These are phyloP conservation scores for Asterochloris erici DNA, from an alignment of 139 green algal genomes.

Conservation along the genomic window DNA sequence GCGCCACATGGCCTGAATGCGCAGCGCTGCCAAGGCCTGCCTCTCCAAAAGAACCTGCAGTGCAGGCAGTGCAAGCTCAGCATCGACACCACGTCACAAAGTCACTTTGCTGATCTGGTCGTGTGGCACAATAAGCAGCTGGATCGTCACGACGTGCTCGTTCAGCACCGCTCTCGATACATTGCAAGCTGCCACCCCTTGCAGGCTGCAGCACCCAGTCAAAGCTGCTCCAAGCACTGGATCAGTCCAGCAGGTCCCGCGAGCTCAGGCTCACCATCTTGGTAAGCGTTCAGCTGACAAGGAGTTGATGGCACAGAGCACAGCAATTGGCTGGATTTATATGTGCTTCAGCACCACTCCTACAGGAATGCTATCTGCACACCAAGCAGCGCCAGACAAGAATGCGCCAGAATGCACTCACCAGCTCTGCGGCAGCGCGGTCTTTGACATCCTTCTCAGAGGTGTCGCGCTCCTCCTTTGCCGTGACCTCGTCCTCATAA, in stretches of 20 bases:
- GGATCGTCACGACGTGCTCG: background rate
- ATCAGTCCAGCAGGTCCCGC: background rate
- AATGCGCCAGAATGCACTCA: background rate
- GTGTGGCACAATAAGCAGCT: background rate
- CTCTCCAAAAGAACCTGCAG: constrained; percentile 6
- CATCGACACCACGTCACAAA: background rate
- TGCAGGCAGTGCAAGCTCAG: background rate
- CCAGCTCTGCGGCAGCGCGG: background rate
- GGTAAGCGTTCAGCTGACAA: background rate
- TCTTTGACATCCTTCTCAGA: constrained; percentile 4
- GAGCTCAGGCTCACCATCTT: background rate
- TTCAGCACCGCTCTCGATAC: too few species aligned
- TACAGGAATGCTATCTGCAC: background rate
- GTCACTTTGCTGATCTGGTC: background rate
- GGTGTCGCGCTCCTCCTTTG: constrained; percentile 9
- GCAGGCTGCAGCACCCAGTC: background rate
- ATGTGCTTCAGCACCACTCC: background rate
- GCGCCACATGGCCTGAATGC: constrained; percentile 32
- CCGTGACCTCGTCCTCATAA: constrained; percentile 23
- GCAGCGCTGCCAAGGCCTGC: constrained; percentile 2
- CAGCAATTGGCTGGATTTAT: background rate
- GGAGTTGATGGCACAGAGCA: background rate
- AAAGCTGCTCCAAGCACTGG: background rate
- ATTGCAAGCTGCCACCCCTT: background rate
- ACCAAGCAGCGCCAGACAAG: background rate